Conservation (phyloP, 495 filamentous ascomycete genomes). For the Terfezia boudieri region DNA sequence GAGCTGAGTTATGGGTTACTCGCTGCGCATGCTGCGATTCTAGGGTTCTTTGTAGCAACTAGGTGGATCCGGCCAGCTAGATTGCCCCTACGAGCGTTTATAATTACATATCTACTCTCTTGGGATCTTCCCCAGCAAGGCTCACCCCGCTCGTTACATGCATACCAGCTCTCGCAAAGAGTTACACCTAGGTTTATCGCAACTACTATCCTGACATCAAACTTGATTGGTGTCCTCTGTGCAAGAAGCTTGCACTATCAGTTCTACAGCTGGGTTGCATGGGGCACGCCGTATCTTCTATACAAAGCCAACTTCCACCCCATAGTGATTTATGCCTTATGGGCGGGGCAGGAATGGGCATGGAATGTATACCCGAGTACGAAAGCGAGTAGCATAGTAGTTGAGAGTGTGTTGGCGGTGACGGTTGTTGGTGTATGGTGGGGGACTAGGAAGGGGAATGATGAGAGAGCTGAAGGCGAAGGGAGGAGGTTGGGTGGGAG, state of each 20-base stretch:
- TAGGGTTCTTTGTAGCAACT: slow-evolving; percentile 35
- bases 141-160: slow-evolving; percentile 27
- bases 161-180: slow-evolving; percentile 29
- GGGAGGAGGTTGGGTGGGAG: background rate
- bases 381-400: slow-evolving; percentile 47
- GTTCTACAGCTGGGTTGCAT: slow-evolving; percentile 84
- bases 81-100: slow-evolving; percentile 25
- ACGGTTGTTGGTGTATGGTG: slow-evolving; percentile 42
- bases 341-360: slow-evolving; percentile 79
- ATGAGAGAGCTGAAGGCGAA: slow-evolving; percentile 3
- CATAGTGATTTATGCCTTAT: slow-evolving; percentile 43
- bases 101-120: slow-evolving; percentile 6
- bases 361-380: slow-evolving; percentile 97
- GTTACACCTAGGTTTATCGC: slow-evolving; percentile 57
- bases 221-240: slow-evolving; percentile 69
- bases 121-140: background rate
- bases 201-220: slow-evolving; percentile 55
- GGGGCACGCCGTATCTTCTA: slow-evolving; percentile 76
- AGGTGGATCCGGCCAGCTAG: slow-evolving; percentile 28
- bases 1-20: slow-evolving; percentile 48
- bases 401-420: slow-evolving; percentile 44
- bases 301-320: slow-evolving; percentile 65
- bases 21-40: slow-evolving; percentile 38
- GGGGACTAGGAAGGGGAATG: slow-evolving; percentile 30
- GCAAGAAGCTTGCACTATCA: slow-evolving; percentile 89